These are phyloP conservation scores for Plasmodium blacklocki DNA, from an alignment of 169 alveolate species.

Conservation along the genomic window DNA sequence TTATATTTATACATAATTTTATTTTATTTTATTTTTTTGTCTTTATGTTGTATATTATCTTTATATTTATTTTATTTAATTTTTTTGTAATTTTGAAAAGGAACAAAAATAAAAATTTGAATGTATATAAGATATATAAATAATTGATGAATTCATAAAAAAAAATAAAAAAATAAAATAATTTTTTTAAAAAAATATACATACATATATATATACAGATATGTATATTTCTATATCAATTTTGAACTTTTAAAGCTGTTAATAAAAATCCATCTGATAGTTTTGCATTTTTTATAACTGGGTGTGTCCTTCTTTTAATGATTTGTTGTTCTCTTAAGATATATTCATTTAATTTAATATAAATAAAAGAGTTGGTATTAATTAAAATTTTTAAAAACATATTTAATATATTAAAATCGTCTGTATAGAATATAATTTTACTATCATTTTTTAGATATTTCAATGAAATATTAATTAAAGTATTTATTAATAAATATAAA, in stretches of 20 bases:
- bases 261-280: conserved; percentile 53
- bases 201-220: neutral
- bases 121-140: no score
- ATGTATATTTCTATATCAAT: neutral
- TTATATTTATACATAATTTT: neutral
- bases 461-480: conserved; percentile 24
- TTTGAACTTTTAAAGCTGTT: conserved; percentile 55
- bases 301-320: conserved; percentile 61
- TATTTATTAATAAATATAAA: conserved; percentile 20
- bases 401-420: conserved; percentile 34
- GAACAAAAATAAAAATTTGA: conserved; percentile 15
- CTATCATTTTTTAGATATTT: conserved; percentile 58
- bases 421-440: conserved; percentile 66
- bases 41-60: neutral
- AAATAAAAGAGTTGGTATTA: conserved; percentile 21
- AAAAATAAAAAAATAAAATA: neutral
- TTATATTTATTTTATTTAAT: no score
- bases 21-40: neutral
- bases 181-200: neutral
- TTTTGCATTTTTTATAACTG: conserved; percentile 52
- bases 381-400: conserved; percentile 36
- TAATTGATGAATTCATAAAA: no score
- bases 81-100: conserved; percentile 22
- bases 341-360: conserved; percentile 51
- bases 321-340: conserved; percentile 62